Evolutionary conservation across 2,329 filamentous ascomycete species (phyloP).

Genomic region (Monilinia polystroma): DNA sequence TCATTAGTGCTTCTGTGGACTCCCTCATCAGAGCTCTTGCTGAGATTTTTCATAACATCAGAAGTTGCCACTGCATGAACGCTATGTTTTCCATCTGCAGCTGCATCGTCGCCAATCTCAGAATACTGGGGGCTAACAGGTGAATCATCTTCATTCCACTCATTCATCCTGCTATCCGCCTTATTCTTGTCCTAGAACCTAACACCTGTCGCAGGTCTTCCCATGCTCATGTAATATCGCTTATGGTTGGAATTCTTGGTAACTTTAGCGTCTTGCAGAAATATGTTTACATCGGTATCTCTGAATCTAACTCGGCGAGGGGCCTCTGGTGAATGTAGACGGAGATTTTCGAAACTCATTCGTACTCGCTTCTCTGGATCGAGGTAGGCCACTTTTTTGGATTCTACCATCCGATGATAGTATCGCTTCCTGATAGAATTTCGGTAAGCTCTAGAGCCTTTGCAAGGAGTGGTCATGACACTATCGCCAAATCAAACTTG

Average conservation of each 20-base stretch:
- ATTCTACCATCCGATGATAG: background rate
- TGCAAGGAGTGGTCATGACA: no score
- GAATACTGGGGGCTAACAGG: no score
- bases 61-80: no score
- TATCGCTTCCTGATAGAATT: background rate
- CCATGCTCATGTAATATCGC: background rate
- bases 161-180: no score
- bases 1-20: no score
- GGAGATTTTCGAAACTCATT: background rate
- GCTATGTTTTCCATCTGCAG: no score
- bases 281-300: background rate
- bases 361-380: background rate
- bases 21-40: no score
- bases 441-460: background rate
- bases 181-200: no score
- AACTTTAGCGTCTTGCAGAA: background rate
- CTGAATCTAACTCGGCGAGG: background rate
- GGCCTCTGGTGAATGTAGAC: background rate
- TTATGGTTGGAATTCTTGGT: background rate
- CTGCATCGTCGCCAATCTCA: no score
- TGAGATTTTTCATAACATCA: no score
- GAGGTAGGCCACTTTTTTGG: background rate
- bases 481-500: background rate
- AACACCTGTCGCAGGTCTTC: background rate
- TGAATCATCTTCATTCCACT: no score